Percentiles rank a stretch among this genome's conserved stretches.
Conservation (phyloP, 768 basidiomycete species). For the Tylopilus felleus region DNA sequence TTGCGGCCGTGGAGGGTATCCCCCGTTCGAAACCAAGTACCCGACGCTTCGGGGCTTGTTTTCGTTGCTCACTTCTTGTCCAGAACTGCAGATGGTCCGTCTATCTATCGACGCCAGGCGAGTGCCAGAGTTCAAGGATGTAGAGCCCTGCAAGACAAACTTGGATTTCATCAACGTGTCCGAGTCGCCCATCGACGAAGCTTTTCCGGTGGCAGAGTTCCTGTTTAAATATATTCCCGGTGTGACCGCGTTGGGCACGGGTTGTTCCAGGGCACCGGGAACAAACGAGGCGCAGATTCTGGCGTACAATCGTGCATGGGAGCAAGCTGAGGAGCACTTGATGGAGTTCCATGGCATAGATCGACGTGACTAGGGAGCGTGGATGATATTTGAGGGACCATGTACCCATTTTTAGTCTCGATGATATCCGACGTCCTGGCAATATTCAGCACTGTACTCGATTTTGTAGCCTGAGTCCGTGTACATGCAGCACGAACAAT, state of each 20-base stretch:
- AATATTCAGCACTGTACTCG: no score
- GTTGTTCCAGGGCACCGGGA: neutral
- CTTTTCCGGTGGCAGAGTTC: constrained; percentile 11
- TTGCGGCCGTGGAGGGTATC: constrained; percentile 5
- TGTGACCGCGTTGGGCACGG: neutral
- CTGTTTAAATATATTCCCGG: constrained; percentile 5
- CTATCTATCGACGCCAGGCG: constrained; percentile 14
- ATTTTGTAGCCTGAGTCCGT: no score
- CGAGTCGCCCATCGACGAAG: constrained; percentile 13
- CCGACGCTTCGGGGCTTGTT: constrained; percentile 11
- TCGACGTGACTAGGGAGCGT: no score
- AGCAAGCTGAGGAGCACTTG: neutral
- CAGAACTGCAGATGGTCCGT: neutral
- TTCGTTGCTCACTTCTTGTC: neutral
- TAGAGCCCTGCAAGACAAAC: neutral
- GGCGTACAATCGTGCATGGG: constrained; percentile 3
- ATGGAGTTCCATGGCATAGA: neutral
- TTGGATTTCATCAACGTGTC: neutral
- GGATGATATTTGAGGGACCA: no score
- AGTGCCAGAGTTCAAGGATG: constrained; percentile 1
- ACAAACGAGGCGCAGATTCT: neutral
- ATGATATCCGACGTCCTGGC: no score
- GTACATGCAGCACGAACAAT: no score
- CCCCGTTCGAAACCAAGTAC: constrained; percentile 5
- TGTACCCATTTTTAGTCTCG: no score